A percentile compares a stretch with the other conserved stretches of the same genome.
Evolutionary conservation across 306 rosid species (phyloP).

Genomic region (Malus orientalis): DNA sequence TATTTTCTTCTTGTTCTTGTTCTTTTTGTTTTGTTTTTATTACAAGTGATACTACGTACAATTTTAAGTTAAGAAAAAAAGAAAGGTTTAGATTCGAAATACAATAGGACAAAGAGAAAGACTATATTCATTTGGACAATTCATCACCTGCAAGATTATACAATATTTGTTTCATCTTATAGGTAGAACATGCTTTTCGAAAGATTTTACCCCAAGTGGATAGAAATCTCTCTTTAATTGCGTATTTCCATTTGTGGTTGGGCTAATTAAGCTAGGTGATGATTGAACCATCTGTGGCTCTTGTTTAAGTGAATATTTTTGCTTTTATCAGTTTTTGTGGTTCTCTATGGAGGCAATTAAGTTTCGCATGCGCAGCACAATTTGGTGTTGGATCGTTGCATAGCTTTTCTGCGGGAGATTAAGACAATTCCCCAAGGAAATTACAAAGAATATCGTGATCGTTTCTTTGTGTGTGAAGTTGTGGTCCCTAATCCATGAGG

Average conservation of each 20-base stretch:
- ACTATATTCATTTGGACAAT: no score
- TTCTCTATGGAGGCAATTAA: slow-evolving; percentile 22
- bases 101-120: background rate
- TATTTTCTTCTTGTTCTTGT: background rate
- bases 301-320: slow-evolving; percentile 4
- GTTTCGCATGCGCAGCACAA: slow-evolving; percentile 32
- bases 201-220: background rate
- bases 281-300: slow-evolving; percentile 30
- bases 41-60: background rate
- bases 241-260: background rate
- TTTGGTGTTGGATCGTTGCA: slow-evolving; percentile 25
- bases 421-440: slow-evolving; percentile 15
- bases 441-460: slow-evolving; percentile 22
- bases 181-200: background rate
- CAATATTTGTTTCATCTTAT: slow-evolving; percentile 5
- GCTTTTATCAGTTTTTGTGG: background rate
- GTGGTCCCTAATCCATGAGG: slow-evolving; percentile 46
- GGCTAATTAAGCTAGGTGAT: background rate
- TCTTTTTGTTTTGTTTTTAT: no score
- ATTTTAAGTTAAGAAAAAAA: no score
- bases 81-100: no score
- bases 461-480: slow-evolving; percentile 6
- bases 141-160: background rate
- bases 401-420: slow-evolving; percentile 17
- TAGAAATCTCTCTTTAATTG: slow-evolving; percentile 1